These are phyloP conservation scores for Hericium rajendrae DNA, from an alignment of 768 basidiomycete genomes.

Conservation along the genomic window DNA sequence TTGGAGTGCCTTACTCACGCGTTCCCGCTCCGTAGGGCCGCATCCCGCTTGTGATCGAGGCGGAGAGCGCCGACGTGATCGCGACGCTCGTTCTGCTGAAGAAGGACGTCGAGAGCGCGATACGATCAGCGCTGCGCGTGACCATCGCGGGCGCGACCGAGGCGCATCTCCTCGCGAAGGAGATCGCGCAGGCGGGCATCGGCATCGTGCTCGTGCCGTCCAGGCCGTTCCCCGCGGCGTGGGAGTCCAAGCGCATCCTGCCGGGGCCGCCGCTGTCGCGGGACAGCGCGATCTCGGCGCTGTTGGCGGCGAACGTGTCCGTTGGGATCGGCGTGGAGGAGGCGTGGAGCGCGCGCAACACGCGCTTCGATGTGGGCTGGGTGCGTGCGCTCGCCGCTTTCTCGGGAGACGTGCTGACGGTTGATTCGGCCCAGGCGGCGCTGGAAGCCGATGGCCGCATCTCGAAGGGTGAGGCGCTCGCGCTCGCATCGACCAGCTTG, in stretches of 20 bases:
- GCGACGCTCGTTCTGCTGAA: slow-evolving; percentile 57
- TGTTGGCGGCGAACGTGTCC: slow-evolving; percentile 61
- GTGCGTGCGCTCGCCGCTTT: slow-evolving; percentile 30
- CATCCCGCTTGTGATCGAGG: slow-evolving; percentile 51
- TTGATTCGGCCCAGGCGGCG: slow-evolving; percentile 7
- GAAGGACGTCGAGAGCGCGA: slow-evolving; percentile 41
- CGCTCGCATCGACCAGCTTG: slow-evolving; percentile 43
- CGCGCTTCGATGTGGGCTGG: slow-evolving; percentile 79
- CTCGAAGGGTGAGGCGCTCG: slow-evolving; percentile 36
- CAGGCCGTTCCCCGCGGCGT: slow-evolving; percentile 60
- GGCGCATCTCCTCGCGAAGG: slow-evolving; percentile 61
- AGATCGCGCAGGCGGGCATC: slow-evolving; percentile 56
- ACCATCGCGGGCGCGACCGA: slow-evolving; percentile 53
- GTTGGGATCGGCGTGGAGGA: slow-evolving; percentile 60
- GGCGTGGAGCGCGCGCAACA: slow-evolving; percentile 65
- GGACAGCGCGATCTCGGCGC: slow-evolving; percentile 45
- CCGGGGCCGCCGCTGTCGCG: slow-evolving; percentile 69
- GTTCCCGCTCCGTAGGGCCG: slow-evolving; percentile 29
- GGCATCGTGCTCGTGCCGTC: slow-evolving; percentile 63
- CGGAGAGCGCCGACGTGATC: slow-evolving; percentile 61
- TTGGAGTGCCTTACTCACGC: no score
- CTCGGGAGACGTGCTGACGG: neutral
- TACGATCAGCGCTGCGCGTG: slow-evolving; percentile 33
- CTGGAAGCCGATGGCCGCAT: slow-evolving; percentile 18
- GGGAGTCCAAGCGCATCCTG: slow-evolving; percentile 57